Evolutionary conservation across 768 basidiomycete species (phyloP).

Genomic region (Nidularia pulvinata): DNA sequence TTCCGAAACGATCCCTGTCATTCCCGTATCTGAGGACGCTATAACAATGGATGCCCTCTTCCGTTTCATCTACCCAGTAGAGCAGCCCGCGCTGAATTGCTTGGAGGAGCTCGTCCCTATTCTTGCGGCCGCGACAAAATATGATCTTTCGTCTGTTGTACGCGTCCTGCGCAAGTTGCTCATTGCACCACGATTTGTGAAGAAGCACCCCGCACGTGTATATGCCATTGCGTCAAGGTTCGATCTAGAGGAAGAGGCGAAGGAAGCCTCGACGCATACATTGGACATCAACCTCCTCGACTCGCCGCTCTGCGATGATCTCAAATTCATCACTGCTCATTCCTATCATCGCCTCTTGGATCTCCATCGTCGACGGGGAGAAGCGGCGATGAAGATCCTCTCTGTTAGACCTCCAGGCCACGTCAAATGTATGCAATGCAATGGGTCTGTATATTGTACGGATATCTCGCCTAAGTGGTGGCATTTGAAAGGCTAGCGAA

Average conservation of each 20-base stretch:
- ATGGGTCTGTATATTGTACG: slow-evolving; percentile 41
- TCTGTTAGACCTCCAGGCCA: slow-evolving; percentile 41
- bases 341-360: slow-evolving; percentile 65
- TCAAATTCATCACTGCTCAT: slow-evolving; percentile 66
- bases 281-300: slow-evolving; percentile 53
- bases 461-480: slow-evolving; percentile 69
- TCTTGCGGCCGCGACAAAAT: background rate
- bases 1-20: background rate
- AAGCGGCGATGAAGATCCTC: slow-evolving; percentile 47
- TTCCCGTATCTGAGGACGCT: background rate
- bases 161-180: background rate
- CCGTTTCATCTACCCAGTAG: background rate
- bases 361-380: slow-evolving; percentile 54
- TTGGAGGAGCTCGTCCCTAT: background rate
- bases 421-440: slow-evolving; percentile 71
- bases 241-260: slow-evolving; percentile 6
- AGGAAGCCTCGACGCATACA: slow-evolving; percentile 58
- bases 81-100: background rate
- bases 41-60: background rate
- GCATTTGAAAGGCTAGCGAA: slow-evolving; percentile 57
- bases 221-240: background rate
- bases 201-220: background rate
- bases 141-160: background rate
- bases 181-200: no score
- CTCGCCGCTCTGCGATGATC: slow-evolving; percentile 58